phyloP scores from a whole-genome alignment of 148 eudicot genomes.

The Chenopodium album region DNA sequence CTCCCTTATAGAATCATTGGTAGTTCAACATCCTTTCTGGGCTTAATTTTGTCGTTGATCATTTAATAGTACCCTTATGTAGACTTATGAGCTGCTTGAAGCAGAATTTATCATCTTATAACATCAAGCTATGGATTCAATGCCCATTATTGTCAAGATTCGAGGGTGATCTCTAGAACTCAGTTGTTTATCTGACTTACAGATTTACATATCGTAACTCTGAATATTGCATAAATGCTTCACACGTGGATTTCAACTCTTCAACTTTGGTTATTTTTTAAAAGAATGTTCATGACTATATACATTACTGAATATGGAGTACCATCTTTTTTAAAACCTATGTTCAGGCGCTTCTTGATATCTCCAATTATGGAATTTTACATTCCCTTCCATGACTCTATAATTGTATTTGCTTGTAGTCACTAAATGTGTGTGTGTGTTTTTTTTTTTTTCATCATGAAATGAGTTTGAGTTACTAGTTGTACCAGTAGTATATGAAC shows the following conservation, averaged over 20 bases:
- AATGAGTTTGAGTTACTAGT: neutral
- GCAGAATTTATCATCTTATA: neutral
- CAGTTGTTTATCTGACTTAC: neutral
- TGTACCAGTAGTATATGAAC: neutral
- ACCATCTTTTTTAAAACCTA: neutral
- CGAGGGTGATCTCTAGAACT: neutral
- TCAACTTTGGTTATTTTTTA: neutral
- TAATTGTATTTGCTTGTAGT: neutral
- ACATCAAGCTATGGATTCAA: neutral
- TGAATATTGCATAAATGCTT: neutral
- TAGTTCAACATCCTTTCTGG: conserved; percentile 27
- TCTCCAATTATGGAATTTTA: neutral
- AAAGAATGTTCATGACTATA: neutral
- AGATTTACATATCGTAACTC: neutral
- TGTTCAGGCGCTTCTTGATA: neutral
- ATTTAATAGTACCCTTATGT: neutral
- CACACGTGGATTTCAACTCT: neutral
- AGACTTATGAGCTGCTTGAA: neutral
- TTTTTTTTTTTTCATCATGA: neutral
- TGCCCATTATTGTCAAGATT: neutral
- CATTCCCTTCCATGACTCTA: neutral
- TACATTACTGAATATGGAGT: neutral
- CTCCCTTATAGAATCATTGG: conserved; percentile 80
- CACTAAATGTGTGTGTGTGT: neutral
- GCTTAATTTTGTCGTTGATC: neutral